Conservation (phyloP, 176 grass and related monocot species). For the Musa acuminata region DNA sequence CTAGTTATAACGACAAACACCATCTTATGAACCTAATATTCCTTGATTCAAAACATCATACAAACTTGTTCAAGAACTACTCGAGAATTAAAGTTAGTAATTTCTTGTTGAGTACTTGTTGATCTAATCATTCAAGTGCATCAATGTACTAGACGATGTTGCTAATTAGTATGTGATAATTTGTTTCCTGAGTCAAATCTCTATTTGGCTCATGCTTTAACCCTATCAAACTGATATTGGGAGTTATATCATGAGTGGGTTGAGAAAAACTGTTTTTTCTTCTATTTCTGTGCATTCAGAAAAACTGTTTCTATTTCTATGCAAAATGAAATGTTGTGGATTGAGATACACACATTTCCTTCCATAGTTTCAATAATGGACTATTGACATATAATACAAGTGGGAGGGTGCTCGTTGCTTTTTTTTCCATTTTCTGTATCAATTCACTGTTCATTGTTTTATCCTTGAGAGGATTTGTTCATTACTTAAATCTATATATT, state of each 20-base stretch:
- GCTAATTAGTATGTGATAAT: no score
- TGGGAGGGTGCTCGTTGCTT: neutral
- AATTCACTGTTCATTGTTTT: neutral
- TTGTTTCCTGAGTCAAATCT: no score
- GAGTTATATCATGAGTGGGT: neutral
- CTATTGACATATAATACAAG: neutral
- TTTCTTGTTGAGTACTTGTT: no score
- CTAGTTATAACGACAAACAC: neutral
- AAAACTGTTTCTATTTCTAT: neutral
- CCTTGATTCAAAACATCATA: no score
- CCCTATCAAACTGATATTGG: neutral
- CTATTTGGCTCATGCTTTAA: neutral
- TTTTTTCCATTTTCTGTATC: neutral
- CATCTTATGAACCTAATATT: neutral
- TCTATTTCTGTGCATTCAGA: neutral
- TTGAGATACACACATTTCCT: neutral
- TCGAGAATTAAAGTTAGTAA: no score
- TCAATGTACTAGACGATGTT: no score
- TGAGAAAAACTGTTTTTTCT: neutral
- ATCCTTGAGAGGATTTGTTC: neutral
- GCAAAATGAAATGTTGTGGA: neutral
- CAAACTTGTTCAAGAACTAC: no score
- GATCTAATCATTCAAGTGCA: no score
- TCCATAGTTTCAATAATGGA: neutral
- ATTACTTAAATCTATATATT: conserved; percentile 19